These are phyloP conservation scores for Gossypium herbaceum DNA, from an alignment of 345 rosid genomes.

Conservation along the genomic window DNA sequence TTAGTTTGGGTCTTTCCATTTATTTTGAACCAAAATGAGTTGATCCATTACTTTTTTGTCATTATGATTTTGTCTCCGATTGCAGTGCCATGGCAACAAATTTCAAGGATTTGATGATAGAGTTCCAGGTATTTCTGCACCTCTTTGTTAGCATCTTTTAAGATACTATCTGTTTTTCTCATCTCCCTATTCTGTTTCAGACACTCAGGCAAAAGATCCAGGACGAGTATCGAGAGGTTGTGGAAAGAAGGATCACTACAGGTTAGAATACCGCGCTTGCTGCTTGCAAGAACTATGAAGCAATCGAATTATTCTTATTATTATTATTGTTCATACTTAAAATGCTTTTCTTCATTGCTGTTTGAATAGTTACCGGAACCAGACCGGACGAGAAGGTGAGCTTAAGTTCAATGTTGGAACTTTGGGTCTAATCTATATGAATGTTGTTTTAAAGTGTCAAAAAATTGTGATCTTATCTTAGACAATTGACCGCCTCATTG, in stretches of 20 bases:
- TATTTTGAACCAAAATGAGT: background rate
- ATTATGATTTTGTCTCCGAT: background rate
- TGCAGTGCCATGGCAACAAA: slow-evolving; percentile 62
- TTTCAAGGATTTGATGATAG: slow-evolving; percentile 70
- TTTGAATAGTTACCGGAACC: slow-evolving; percentile 53
- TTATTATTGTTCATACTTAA: slow-evolving; percentile 9
- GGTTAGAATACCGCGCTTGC: slow-evolving; percentile 37
- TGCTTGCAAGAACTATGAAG: background rate
- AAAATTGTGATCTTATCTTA: slow-evolving; percentile 17
- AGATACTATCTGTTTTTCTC: slow-evolving; percentile 3
- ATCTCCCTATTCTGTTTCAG: slow-evolving; percentile 35
- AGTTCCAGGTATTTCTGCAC: slow-evolving; percentile 63
- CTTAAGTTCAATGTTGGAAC: slow-evolving; percentile 9
- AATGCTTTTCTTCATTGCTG: slow-evolving; percentile 15
- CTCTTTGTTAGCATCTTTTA: background rate
- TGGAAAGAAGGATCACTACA: slow-evolving; percentile 81
- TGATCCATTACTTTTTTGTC: background rate
- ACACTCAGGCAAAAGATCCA: slow-evolving; percentile 76
- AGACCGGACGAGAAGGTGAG: slow-evolving; percentile 73
- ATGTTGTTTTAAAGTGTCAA: slow-evolving; percentile 25
- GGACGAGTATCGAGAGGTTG: slow-evolving; percentile 88
- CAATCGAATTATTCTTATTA: background rate
- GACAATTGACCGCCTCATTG: slow-evolving; percentile 84
- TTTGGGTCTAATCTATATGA: slow-evolving; percentile 11
- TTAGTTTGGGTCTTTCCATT: background rate